A percentile compares a stretch with the other conserved stretches of the same genome.
These are phyloP conservation scores for Paxillus involutus DNA, from an alignment of 768 basidiomycete genomes.

Conservation along the genomic window DNA sequence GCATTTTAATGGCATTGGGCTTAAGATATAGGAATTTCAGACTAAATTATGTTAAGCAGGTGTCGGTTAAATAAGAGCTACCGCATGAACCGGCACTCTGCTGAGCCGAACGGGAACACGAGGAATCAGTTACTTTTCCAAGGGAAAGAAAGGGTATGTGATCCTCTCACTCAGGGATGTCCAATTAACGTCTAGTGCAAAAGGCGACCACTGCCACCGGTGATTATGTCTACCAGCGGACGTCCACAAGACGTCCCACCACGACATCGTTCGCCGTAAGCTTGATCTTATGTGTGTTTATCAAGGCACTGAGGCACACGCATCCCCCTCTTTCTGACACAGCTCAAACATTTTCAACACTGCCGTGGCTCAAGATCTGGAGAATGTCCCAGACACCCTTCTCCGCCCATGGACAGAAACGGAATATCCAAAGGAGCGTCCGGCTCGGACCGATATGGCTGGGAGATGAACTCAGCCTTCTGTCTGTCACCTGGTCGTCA, in stretches of 20 bases:
- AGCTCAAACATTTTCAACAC: not conserved
- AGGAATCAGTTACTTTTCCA: not conserved
- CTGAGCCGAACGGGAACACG: slow-evolving; percentile 17
- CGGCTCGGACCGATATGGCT: slow-evolving; percentile 9
- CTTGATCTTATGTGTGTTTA: not conserved
- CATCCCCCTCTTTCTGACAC: slow-evolving; percentile 2
- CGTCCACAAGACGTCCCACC: not conserved
- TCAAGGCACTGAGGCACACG: not conserved
- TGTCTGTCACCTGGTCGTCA: slow-evolving; percentile 16
- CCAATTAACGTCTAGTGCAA: not conserved
- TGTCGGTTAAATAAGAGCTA: slow-evolving; percentile 17
- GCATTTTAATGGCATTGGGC: too few species aligned
- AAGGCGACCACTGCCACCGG: slow-evolving; percentile 11
- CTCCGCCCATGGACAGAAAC: slow-evolving; percentile 3
- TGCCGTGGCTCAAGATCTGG: not conserved
- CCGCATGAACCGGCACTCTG: slow-evolving; percentile 1
- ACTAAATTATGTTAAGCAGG: not conserved
- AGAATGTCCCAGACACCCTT: too few species aligned
- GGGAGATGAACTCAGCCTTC: not conserved
- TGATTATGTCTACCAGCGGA: not conserved
- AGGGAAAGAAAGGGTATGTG: slow-evolving; percentile 1
- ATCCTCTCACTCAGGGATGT: not conserved
- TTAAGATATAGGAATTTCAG: too few species aligned
- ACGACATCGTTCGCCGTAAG: not conserved
- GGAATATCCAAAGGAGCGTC: slow-evolving; percentile 12